These are phyloP conservation scores for Neopestalotiopsis rosae DNA, from an alignment of 2,329 filamentous ascomycete genomes.

Conservation along the genomic window DNA sequence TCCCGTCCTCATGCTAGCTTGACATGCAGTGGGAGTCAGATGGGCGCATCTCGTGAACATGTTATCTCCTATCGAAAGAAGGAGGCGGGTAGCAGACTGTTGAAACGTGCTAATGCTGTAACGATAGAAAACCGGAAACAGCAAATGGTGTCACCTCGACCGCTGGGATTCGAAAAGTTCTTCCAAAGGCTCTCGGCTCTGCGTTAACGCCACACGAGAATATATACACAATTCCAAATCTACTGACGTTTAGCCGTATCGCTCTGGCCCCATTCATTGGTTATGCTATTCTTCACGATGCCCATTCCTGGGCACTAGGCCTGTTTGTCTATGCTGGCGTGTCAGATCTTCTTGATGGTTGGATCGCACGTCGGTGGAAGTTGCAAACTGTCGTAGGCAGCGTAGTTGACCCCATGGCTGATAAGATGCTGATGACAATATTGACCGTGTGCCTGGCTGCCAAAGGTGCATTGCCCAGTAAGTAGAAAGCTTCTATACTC, in stretches of 20 bases:
- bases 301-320: conserved; percentile 77
- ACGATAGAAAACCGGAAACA: neutral
- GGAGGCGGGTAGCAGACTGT: too few relatives aligned
- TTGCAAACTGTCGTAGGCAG: conserved; percentile 93
- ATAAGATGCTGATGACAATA: conserved; percentile 95
- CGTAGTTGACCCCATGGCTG: conserved; percentile 94
- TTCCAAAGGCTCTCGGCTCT: conserved; percentile 36
- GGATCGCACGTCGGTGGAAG: conserved; percentile 87
- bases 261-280: conserved; percentile 83
- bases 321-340: conserved; percentile 93
- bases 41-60: too few relatives aligned
- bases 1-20: too few relatives aligned
- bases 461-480: conserved; percentile 82
- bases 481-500: conserved; percentile 34
- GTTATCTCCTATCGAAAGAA: too few relatives aligned
- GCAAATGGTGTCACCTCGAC: neutral
- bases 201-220: conserved; percentile 72
- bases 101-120: neutral
- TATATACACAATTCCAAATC: conserved; percentile 95
- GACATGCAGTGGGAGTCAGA: too few relatives aligned
- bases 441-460: conserved; percentile 83
- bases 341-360: conserved; percentile 92
- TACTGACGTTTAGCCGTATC: conserved; percentile 87
- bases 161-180: conserved; percentile 31
- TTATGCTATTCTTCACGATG: conserved; percentile 85